Evolutionary conservation across 495 filamentous ascomycete genomes (phyloP).

Genomic region (Jackrogersella minutella): DNA sequence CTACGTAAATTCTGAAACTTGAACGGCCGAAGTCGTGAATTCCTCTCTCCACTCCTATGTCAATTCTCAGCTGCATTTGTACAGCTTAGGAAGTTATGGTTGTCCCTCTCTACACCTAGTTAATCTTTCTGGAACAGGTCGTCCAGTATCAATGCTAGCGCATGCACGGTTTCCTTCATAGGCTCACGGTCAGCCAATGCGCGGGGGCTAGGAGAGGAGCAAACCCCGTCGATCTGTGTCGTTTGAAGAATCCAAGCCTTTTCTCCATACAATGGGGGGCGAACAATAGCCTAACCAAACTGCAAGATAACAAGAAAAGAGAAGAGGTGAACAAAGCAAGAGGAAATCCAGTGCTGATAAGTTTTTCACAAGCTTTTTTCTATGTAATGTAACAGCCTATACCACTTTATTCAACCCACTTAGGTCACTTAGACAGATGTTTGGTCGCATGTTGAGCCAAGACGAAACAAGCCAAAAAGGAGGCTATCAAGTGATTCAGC

Average conservation of each 20-base stretch:
- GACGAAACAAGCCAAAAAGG: slow-evolving; percentile 46
- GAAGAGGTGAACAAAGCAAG: slow-evolving; percentile 1
- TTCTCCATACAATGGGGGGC: neutral
- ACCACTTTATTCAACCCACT: neutral
- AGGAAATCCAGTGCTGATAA: neutral
- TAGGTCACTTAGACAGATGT: slow-evolving; percentile 24
- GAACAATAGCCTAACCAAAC: slow-evolving; percentile 5
- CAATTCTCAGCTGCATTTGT: slow-evolving; percentile 3
- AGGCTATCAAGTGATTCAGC: slow-evolving; percentile 32
- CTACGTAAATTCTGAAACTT: slow-evolving; percentile 33
- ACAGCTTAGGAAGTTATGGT: slow-evolving; percentile 20
- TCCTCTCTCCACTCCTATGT: neutral
- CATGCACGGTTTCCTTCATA: slow-evolving; percentile 3
- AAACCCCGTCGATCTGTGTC: slow-evolving; percentile 12
- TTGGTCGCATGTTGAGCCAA: slow-evolving; percentile 35
- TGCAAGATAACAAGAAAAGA: neutral
- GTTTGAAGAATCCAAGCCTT: slow-evolving; percentile 20
- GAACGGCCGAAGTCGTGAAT: slow-evolving; percentile 5
- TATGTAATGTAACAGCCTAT: neutral
- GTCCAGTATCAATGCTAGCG: slow-evolving; percentile 11
- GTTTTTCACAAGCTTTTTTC: neutral
- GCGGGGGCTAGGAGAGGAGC: neutral
- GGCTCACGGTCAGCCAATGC: slow-evolving; percentile 1
- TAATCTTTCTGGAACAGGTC: slow-evolving; percentile 26
- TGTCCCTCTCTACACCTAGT: neutral